Evolutionary conservation across 495 filamentous ascomycete genomes (phyloP).

Genomic region (Aspergillus cavernicola): DNA sequence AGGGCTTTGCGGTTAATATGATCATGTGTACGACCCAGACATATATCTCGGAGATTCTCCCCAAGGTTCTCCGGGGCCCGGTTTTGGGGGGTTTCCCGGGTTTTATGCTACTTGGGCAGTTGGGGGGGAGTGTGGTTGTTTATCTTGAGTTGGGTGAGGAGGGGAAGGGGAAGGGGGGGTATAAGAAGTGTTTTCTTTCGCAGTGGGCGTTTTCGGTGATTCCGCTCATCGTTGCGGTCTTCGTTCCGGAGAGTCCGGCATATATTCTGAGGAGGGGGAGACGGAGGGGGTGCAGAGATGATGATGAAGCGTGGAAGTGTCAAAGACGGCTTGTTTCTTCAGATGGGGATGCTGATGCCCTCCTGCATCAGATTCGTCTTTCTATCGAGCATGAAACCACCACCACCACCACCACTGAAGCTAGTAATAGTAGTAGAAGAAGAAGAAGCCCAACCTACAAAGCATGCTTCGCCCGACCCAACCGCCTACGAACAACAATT

Average conservation of each 20-base stretch:
- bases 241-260: constrained; percentile 73
- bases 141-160: constrained; percentile 20
- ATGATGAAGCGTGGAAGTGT: constrained; percentile 49
- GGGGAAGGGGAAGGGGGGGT: constrained; percentile 13
- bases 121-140: constrained; percentile 41
- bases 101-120: constrained; percentile 43
- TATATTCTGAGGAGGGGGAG: constrained; percentile 65
- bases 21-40: constrained; percentile 41
- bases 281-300: constrained; percentile 29
- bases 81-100: constrained; percentile 43
- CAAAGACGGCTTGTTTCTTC: constrained; percentile 20
- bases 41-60: constrained; percentile 46
- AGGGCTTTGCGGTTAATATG: constrained; percentile 41
- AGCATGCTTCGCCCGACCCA: constrained; percentile 44
- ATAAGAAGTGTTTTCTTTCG: constrained; percentile 28
- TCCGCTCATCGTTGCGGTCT: constrained; percentile 58
- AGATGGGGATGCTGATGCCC: constrained; percentile 6
- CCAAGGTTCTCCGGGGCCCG: constrained; percentile 37
- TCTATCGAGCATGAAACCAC: constrained; percentile 22
- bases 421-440: constrained; percentile 9
- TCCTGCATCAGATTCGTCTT: constrained; percentile 18
- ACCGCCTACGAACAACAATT: constrained; percentile 45
- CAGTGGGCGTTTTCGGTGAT: constrained; percentile 40
- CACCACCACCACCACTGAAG: too few species aligned
- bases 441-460: constrained; percentile 24